These are phyloP conservation scores for Butyriboletus loyo DNA, from an alignment of 768 basidiomycete genomes.

Conservation along the genomic window DNA sequence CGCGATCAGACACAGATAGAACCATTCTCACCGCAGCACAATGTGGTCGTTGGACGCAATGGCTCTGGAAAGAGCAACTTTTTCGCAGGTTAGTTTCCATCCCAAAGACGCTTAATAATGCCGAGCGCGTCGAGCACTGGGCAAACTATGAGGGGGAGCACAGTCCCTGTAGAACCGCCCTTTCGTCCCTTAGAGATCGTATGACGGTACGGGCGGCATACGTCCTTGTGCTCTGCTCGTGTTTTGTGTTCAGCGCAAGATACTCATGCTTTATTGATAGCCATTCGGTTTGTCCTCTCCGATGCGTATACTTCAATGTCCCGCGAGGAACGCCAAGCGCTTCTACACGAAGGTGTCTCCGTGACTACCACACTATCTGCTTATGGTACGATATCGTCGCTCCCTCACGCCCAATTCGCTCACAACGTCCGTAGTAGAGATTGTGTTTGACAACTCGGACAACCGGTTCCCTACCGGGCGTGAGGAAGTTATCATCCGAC, in stretches of 20 bases:
- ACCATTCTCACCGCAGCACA: constrained; percentile 90
- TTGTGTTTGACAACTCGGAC: constrained; percentile 93
- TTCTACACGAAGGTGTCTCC: constrained; percentile 93
- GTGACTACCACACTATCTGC: constrained; percentile 88
- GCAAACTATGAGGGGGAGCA: background rate
- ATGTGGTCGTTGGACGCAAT: constrained; percentile 96
- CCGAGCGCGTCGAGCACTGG: background rate
- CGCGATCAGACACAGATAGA: constrained; percentile 90
- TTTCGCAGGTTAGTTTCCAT: constrained; percentile 70
- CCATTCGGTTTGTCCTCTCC: constrained; percentile 95
- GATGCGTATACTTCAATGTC: constrained; percentile 97
- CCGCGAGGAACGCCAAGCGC: constrained; percentile 84
- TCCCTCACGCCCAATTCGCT: background rate
- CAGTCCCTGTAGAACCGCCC: background rate
- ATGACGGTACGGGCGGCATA: background rate
- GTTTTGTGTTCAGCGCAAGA: background rate
- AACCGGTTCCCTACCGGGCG: constrained; percentile 91
- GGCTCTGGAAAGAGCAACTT: constrained; percentile 99
- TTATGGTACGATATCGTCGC: constrained; percentile 54
- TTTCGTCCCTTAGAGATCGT: background rate
- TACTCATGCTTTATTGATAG: constrained; percentile 36
- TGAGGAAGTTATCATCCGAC: constrained; percentile 81
- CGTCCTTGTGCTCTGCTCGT: background rate
- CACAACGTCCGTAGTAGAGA: constrained; percentile 55
- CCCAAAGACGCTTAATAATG: background rate